Base-by-base conservation (phyloP, 2,329 filamentous ascomycete species). In the Ophiostoma ips region DNA sequence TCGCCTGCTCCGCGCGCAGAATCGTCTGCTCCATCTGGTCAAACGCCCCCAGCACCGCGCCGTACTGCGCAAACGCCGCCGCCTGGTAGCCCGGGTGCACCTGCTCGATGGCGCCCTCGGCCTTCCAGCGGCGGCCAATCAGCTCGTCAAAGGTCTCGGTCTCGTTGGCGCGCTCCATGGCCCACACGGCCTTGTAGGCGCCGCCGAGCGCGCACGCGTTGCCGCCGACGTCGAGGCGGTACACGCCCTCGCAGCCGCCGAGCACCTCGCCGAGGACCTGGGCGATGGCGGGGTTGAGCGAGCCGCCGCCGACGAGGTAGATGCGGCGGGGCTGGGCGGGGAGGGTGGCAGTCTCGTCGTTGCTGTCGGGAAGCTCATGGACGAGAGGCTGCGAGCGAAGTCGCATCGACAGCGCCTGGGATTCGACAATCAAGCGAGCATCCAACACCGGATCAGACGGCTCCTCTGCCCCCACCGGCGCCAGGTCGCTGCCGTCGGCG, bases 131-230 rank as follows among this genome's bases (percentile, higher is more conserved):
- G 61, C 71, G 71, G 8, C 84, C 87, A 54, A 98, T 83, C 55
- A 95, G 71, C 54, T 90, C 83, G 62, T 96, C 92, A 67, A 96
- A 96, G 4, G 76, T 86, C 74, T 94, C 81, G 16, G 71, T 73
- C 2, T 68, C 63, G 21, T 66, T 64, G n/a, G n/a, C n/a, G 19
- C 85, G 71, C 70, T 92, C 87, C 50, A 87, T 71, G 1, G 84
- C 88, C 92, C 92, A 98, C 0, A 94, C 81, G 13, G 92, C 90
- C 69, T 96, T 96, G 68, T 96, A 95, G 24, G 90, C 90, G 7
- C 87, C 87, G 13, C 92, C 92, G 13, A 96, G 68, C 11, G 90
- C 92, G 67, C 92, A 98, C 3, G 92, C 90, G 67, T 94, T 95
- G 24, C 89, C 88, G 24, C 92, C 90, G 5, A 96, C 87, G 62